Percentiles rank a stretch among this genome's conserved stretches.
Evolutionary conservation across 2,329 filamentous ascomycete species (phyloP).

Genomic region (Fusarium azukiicola): DNA sequence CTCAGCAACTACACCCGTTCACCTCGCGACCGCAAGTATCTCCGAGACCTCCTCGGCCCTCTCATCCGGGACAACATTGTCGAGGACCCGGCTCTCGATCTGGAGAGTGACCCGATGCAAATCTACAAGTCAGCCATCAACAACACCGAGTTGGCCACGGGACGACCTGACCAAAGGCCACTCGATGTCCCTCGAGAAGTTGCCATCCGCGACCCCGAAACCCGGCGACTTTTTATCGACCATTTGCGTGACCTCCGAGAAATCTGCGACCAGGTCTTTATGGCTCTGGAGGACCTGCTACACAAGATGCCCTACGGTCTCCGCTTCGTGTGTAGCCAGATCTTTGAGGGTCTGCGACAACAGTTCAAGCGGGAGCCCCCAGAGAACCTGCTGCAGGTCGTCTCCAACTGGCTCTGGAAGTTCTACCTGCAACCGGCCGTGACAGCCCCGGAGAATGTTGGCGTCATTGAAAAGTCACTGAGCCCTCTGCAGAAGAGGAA

Average conservation of each 20-base stretch:
- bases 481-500: conserved; percentile 97
- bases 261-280: conserved; percentile 95
- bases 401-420: conserved; percentile 96
- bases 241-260: conserved; percentile 96
- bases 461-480: conserved; percentile 93
- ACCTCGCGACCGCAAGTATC: conserved; percentile 94
- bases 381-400: conserved; percentile 89
- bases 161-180: conserved; percentile 88
- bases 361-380: conserved; percentile 91
- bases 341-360: conserved; percentile 87
- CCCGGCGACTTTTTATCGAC: conserved; percentile 94
- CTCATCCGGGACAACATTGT: conserved; percentile 95
- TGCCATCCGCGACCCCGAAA: conserved; percentile 97
- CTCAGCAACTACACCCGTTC: conserved; percentile 94
- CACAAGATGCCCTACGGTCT: conserved; percentile 96
- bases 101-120: conserved; percentile 98
- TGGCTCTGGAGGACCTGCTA: conserved; percentile 89
- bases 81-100: conserved; percentile 92
- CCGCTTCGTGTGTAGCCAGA: conserved; percentile 92
- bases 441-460: conserved; percentile 94
- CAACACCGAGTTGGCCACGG: conserved; percentile 97
- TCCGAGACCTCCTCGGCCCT: conserved; percentile 91
- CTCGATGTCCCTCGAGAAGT: conserved; percentile 94
- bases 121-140: conserved; percentile 98
- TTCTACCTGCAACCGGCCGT: conserved; percentile 96